Conservation (phyloP, 2,329 filamentous ascomycete species). For the Thermomyces lanuginosus region DNA sequence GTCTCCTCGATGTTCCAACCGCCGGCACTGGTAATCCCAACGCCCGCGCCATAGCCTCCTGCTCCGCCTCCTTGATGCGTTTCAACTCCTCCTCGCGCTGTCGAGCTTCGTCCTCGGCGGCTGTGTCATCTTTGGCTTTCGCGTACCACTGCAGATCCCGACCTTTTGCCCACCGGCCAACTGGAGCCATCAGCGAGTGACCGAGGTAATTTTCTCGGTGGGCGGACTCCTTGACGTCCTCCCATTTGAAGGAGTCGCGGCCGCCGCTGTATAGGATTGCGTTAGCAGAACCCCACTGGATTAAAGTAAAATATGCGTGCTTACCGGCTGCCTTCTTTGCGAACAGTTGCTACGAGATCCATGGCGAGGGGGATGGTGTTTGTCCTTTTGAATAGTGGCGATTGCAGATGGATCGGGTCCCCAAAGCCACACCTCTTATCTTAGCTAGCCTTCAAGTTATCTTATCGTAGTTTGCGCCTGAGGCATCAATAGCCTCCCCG, state of each 20-base stretch:
- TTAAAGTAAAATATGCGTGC: slow-evolving; percentile 4
- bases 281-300: slow-evolving; percentile 4
- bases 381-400: no score
- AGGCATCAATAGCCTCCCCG: no score
- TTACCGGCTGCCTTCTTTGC: slow-evolving; percentile 69
- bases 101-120: slow-evolving; percentile 33
- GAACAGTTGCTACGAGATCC: slow-evolving; percentile 85
- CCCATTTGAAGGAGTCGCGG: slow-evolving; percentile 85
- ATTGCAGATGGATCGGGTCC: no score
- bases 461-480: no score
- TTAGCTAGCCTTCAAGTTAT: no score
- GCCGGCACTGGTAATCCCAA: slow-evolving; percentile 65
- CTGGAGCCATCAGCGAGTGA: slow-evolving; percentile 79
- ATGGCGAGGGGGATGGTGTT: no score
- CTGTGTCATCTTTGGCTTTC: slow-evolving; percentile 33
- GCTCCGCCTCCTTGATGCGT: slow-evolving; percentile 75
- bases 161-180: slow-evolving; percentile 79
- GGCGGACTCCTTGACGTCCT: slow-evolving; percentile 69
- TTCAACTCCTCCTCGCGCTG: slow-evolving; percentile 62
- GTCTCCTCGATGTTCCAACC: no score
- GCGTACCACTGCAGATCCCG: slow-evolving; percentile 52
- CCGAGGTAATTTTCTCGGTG: slow-evolving; percentile 87
- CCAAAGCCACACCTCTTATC: no score
- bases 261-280: slow-evolving; percentile 47
- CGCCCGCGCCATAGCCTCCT: slow-evolving; percentile 72